phyloP scores from a whole-genome alignment of 345 rosid species.

The Gossypium stocksii region DNA sequence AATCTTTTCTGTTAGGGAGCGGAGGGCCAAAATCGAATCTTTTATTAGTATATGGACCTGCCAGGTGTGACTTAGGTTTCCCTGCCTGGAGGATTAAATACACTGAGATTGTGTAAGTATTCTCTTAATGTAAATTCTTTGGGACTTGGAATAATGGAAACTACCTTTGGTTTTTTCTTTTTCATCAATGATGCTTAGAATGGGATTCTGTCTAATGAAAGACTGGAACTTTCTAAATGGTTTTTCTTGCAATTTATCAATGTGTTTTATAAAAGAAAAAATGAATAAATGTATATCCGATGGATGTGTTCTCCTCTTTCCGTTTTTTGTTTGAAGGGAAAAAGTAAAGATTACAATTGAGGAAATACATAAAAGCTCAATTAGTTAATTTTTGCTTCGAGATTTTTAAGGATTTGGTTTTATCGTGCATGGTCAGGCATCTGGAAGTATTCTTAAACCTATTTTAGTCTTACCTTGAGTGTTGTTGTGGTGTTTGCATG shows the following conservation, averaged over 20 bases:
- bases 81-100: slow-evolving; percentile 92
- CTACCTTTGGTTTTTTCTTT: neutral
- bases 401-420: neutral
- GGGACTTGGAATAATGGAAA: neutral
- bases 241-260: neutral
- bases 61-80: slow-evolving; percentile 84
- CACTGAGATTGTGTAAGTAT: slow-evolving; percentile 76
- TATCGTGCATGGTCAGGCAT: neutral
- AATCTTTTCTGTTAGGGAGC: slow-evolving; percentile 44
- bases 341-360: neutral
- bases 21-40: slow-evolving; percentile 70
- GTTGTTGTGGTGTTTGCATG: neutral
- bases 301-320: no score
- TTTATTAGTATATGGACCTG: slow-evolving; percentile 79
- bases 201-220: neutral
- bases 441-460: neutral
- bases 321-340: neutral
- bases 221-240: neutral
- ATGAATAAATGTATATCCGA: no score
- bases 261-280: no score
- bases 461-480: neutral
- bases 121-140: slow-evolving; percentile 1
- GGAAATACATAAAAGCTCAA: neutral
- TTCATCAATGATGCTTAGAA: neutral
- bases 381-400: neutral